Conservation (phyloP, 164 flowering plant species). For the Vitis riparia region DNA sequence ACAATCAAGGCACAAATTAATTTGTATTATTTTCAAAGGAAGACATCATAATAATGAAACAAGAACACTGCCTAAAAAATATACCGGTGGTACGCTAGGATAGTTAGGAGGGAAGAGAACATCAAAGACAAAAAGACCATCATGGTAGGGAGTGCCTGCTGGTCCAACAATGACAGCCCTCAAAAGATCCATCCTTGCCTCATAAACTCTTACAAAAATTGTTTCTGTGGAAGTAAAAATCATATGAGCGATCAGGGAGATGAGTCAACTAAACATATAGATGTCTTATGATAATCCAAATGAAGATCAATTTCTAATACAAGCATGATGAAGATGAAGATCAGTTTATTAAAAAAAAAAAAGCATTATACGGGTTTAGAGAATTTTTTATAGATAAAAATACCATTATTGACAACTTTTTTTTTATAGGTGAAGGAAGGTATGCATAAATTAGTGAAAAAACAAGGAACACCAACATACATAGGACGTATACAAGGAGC, state of each 20-base stretch:
- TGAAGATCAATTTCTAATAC: no score
- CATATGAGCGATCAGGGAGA: neutral
- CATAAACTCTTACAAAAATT: slow-evolving; percentile 39
- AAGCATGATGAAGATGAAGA: no score
- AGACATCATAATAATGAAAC: neutral
- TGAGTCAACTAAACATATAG: neutral
- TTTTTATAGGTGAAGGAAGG: no score
- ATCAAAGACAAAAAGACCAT: slow-evolving; percentile 46
- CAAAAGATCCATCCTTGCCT: slow-evolving; percentile 35
- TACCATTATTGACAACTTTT: no score
- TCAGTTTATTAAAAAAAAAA: no score
- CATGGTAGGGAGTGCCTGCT: slow-evolving; percentile 44
- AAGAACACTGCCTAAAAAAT: slow-evolving; percentile 11
- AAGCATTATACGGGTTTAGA: no score
- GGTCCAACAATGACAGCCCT: slow-evolving; percentile 44
- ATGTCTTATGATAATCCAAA: neutral
- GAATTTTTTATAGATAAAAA: no score
- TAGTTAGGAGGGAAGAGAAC: slow-evolving; percentile 29
- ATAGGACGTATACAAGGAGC: no score
- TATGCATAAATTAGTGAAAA: no score
- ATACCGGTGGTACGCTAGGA: slow-evolving; percentile 52
- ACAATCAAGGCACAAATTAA: neutral
- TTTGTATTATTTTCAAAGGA: neutral
- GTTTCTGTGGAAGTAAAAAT: slow-evolving; percentile 24
- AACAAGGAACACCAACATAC: no score